Evolutionary conservation across 129 eudicot species (phyloP).

Genomic region (Lactuca sativa): DNA sequence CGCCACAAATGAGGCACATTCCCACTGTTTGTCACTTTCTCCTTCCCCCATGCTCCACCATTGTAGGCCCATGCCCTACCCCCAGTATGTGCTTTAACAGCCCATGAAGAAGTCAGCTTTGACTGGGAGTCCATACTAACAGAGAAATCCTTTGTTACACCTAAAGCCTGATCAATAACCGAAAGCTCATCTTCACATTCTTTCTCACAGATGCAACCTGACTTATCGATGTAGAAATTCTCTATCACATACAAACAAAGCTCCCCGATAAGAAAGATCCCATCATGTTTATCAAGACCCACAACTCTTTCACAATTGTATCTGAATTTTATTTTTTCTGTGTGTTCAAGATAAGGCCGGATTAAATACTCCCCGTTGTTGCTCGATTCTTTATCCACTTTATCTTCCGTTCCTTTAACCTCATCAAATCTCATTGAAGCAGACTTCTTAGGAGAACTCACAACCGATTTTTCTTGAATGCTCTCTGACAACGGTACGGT

Average conservation of each 20-base stretch:
- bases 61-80: conserved; percentile 98
- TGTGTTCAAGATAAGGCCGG: conserved; percentile 81
- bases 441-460: conserved; percentile 72
- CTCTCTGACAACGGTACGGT: conserved; percentile 67
- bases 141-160: conserved; percentile 83
- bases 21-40: conserved; percentile 68
- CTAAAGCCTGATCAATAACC: conserved; percentile 96
- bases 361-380: conserved; percentile 92
- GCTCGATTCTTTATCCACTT: conserved; percentile 70
- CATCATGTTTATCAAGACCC: conserved; percentile 96
- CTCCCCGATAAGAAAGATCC: conserved; percentile 92
- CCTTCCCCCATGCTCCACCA: conserved; percentile 99
- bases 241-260: conserved; percentile 83
- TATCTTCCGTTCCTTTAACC: conserved; percentile 56
- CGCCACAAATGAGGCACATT: conserved; percentile 91
- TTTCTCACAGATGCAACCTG: conserved; percentile 94
- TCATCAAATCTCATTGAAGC: conserved; percentile 71
- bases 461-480: conserved; percentile 54
- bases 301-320: conserved; percentile 95
- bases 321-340: conserved; percentile 73
- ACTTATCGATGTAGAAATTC: conserved; percentile 84
- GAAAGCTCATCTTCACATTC: conserved; percentile 89
- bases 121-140: conserved; percentile 66
- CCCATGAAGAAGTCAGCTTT: conserved; percentile 85
- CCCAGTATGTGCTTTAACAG: conserved; percentile 56